Evolutionary conservation across 1,284 basidiomycete genomes (phyloP), one percentile per base, ranked within the genome.

Genomic region (Puccinia horiana): DNA sequence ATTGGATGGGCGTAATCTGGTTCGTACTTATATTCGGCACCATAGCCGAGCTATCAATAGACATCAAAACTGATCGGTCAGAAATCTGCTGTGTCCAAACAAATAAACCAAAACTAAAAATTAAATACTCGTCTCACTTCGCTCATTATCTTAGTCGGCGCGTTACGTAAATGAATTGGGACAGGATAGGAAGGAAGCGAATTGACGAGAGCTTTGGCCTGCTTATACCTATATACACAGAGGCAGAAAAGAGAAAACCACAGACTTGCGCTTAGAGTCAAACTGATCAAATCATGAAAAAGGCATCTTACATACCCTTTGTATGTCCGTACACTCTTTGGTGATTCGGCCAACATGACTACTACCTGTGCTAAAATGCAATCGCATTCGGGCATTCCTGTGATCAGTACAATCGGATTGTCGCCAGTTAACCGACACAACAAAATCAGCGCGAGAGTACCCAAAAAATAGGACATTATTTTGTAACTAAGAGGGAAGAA

Each of bases 81-180:
- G 47, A 40, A 56, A 58, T 9, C 6, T 58, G 44, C 16, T 47
- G 16, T 47, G 44, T 47, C 44, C 44, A 9, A 83, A 74, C 20
- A 32, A 23, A 29, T 23, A 16, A 4, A 11, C 8, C 2, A 44
- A 44, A 70, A 35, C 3, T 87, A 87, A 85, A 94, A 94, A 37
- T 89, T 90, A 76, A 90, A 88, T 0, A 91, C 91, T 85, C 93
- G 94, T 6, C 92, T 93, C 0, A 96, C 89, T 26, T 92, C 90
- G 85, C 92, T 92, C 93, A 96, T 94, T 40, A 96, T 87, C 47
- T 85, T 87, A 6, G 94, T 96, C 1, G 94, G 94, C 0, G 94
- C 94, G 86, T 96, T 96, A n/a, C 95, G 90, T 83, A 96, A 90
- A 81, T 91, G 89, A 82, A 94, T 85, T 0, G 95, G 94, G 0